Conservation (phyloP, 2,329 filamentous ascomycete species). For the Blumeria graminis region DNA sequence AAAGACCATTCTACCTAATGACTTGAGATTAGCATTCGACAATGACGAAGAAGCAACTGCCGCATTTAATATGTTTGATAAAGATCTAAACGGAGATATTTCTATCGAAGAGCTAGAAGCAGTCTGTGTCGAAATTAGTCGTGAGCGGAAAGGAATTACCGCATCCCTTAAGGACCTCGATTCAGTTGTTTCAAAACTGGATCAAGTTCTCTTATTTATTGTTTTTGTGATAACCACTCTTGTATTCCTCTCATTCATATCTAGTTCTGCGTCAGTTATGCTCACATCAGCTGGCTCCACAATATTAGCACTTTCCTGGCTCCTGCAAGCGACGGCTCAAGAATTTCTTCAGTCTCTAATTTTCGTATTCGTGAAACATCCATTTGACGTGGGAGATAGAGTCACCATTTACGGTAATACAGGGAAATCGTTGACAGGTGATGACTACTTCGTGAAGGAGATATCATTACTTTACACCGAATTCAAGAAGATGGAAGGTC, state of each 20-base stretch:
- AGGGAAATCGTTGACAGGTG: conserved; percentile 50
- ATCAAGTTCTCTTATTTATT: conserved; percentile 72
- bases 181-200: conserved; percentile 74
- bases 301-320: conserved; percentile 75
- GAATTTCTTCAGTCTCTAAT: conserved; percentile 86
- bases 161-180: conserved; percentile 88
- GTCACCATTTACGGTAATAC: conserved; percentile 82
- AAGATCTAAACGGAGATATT: conserved; percentile 89
- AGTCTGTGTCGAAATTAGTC: conserved; percentile 80
- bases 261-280: conserved; percentile 69
- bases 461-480: conserved; percentile 85
- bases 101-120: conserved; percentile 86
- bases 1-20: conserved; percentile 55
- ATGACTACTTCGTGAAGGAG: conserved; percentile 92
- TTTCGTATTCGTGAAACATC: conserved; percentile 93
- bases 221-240: conserved; percentile 59
- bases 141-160: conserved; percentile 86
- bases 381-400: conserved; percentile 86
- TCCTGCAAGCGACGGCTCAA: conserved; percentile 78
- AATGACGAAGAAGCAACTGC: conserved; percentile 69
- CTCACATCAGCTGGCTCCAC: conserved; percentile 74
- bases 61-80: conserved; percentile 82
- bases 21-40: conserved; percentile 55
- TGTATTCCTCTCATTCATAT: conserved; percentile 74
- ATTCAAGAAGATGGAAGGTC: conserved; percentile 96